phyloP scores from a whole-genome alignment of 768 basidiomycete species.

The Exsudoporus frostii region DNA sequence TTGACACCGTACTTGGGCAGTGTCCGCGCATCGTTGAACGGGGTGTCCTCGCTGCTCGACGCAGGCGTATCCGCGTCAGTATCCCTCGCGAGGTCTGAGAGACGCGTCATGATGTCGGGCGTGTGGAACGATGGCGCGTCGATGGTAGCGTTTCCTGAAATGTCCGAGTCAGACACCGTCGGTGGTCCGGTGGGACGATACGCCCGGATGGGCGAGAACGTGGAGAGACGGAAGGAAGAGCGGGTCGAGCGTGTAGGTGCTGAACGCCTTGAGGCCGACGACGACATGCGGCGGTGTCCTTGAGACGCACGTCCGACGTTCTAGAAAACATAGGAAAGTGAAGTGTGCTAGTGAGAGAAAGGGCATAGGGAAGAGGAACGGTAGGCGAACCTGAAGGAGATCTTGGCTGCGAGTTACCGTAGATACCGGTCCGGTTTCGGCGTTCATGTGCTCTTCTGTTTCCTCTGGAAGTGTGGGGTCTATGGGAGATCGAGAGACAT shows the following conservation, averaged over 20 bases:
- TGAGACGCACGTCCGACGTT: conserved; percentile 19
- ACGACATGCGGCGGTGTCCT: conserved; percentile 22
- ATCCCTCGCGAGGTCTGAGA: conserved; percentile 14
- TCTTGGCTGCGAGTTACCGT: conserved; percentile 28
- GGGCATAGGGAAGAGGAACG: neutral
- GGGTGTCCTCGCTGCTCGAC: conserved; percentile 9
- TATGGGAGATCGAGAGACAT: conserved; percentile 20
- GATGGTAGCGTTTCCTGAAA: neutral
- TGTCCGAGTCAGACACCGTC: neutral
- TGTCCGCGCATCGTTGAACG: conserved; percentile 19
- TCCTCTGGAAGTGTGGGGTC: conserved; percentile 15
- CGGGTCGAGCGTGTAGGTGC: conserved; percentile 4
- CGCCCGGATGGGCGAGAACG: conserved; percentile 12
- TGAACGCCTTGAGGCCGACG: conserved; percentile 20
- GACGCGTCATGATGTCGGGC: conserved; percentile 11
- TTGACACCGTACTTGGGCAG: conserved; percentile 17
- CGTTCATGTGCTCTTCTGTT: conserved; percentile 5
- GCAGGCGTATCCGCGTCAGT: conserved; percentile 9
- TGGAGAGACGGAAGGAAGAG: conserved; percentile 25
- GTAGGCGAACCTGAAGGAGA: conserved; percentile 26
- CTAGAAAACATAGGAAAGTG: conserved; percentile 4
- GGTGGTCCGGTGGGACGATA: neutral
- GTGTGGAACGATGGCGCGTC: conserved; percentile 7
- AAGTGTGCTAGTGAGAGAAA: neutral
- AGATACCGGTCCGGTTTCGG: conserved; percentile 4